Evolutionary conservation across 805 yeast species (phyloP).

Genomic region (Metschnikowia orientalis): DNA sequence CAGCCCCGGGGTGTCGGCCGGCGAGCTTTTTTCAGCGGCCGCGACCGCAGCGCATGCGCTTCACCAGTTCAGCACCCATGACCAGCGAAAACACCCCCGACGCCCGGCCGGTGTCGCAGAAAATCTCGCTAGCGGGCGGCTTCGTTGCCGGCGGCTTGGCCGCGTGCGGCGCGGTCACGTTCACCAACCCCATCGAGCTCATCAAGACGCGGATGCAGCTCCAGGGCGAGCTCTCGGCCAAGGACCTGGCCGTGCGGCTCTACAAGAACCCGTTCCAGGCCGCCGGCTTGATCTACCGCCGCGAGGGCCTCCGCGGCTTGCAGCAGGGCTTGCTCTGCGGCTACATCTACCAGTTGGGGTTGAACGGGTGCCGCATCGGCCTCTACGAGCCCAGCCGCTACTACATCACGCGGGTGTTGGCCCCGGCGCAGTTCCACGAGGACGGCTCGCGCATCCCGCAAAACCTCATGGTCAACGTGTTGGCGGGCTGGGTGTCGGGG

Average conservation of each 20-base stretch:
- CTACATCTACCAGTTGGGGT: constrained; percentile 81
- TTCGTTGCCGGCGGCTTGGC: constrained; percentile 84
- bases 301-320: constrained; percentile 83
- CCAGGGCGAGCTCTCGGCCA: constrained; percentile 80
- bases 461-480: constrained; percentile 55
- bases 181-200: constrained; percentile 92
- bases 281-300: constrained; percentile 58
- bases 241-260: constrained; percentile 43
- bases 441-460: constrained; percentile 36
- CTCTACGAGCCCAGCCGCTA: constrained; percentile 85
- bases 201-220: constrained; percentile 95
- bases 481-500: constrained; percentile 81
- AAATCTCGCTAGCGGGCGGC: constrained; percentile 67
- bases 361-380: constrained; percentile 93
- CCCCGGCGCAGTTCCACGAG: constrained; percentile 43
- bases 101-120: constrained; percentile 12
- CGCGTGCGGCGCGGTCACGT: constrained; percentile 96
- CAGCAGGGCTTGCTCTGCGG: constrained; percentile 91
- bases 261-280: constrained; percentile 90
- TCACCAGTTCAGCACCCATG: not conserved
- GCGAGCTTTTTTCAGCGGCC: too few relatives aligned
- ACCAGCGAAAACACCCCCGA: not conserved
- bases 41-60: too few relatives aligned
- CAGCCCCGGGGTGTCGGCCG: too few relatives aligned
- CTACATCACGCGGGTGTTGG: constrained; percentile 49